Conservation (phyloP, 2,329 filamentous ascomycete species). For the Lasiodiplodia sp. region DNA sequence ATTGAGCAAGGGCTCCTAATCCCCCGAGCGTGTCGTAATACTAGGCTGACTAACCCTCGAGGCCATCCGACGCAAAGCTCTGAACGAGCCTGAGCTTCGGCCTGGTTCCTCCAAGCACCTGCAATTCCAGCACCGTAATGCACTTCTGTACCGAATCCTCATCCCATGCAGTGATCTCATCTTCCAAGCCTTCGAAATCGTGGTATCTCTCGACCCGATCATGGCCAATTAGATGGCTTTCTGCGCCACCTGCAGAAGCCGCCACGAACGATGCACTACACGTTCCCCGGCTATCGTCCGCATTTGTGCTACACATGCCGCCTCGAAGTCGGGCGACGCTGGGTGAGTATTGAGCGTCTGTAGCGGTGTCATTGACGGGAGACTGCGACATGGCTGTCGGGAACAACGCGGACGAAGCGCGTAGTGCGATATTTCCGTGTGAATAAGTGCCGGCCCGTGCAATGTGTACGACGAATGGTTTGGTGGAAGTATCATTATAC, state of each 20-base stretch:
- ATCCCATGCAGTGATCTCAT: constrained; percentile 13
- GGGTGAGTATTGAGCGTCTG: not conserved
- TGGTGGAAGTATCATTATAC: not conserved
- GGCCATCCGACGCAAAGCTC: constrained; percentile 4
- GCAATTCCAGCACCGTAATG: not conserved
- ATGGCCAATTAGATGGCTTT: not conserved
- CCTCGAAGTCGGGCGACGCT: constrained; percentile 8
- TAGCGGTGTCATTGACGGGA: not conserved
- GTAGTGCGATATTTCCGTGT: constrained; percentile 1
- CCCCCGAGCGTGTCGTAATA: not conserved
- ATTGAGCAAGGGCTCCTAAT: not conserved
- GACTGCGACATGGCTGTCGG: not conserved
- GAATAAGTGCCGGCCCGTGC: constrained; percentile 7
- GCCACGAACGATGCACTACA: not conserved
- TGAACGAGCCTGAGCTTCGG: constrained; percentile 17
- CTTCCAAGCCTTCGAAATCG: constrained; percentile 4
- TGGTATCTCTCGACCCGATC: constrained; percentile 11
- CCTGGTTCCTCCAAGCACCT: not conserved
- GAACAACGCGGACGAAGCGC: not conserved
- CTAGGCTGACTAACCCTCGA: not conserved
- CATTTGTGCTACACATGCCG: constrained; percentile 2
- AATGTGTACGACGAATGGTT: constrained; percentile 12
- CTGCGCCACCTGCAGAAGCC: not conserved
- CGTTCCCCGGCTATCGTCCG: not conserved
- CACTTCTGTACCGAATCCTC: constrained; percentile 3